Base-by-base conservation (phyloP, 2,329 filamentous ascomycete genomes). In the Lecanicillium sp. region DNA sequence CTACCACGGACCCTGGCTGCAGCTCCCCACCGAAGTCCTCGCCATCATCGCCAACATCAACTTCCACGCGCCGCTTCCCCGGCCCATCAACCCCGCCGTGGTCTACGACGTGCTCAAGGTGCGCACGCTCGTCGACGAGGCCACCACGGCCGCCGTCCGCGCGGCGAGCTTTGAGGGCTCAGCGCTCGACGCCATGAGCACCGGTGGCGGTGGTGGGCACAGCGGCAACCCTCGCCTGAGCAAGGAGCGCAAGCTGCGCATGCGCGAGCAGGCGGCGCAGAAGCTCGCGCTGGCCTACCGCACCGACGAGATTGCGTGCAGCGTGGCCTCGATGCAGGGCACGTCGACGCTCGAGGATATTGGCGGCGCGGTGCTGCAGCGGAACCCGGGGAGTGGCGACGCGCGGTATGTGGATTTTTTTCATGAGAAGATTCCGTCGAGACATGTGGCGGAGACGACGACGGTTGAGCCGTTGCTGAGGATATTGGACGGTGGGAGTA, bases 351-450 rank as follows among this genome's bases (percentile, higher is more conserved):
- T 94, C 11, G 84, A 92, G 50, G 82, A 87, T 42, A 81, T 92
- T 3, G 85, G 82, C 3, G 70, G 73, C 5, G 66, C 83, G 44
- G 86, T 94, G 22, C 62, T 92, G 44, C 78, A 84, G 56, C 71
- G 84, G 44, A 80, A 76, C 44, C 69, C 77, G n/a, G 57, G 70
- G 36, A 79, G 88, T 52, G 61, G 69, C 31, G 84, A 92, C 52
- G 87, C 85, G 19, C 84, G 82, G 58, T 92, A 92, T 55, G 87
- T 92, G n/a, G 84, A 92, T 56, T 92, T 90, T 63, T 94, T 94
- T 59, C 85, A 90, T 61, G 85, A 94, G 61, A 92, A 90, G 72
- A 89, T 92, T 18, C 83, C 85, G 2, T 84, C 79, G 29, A 68
- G 82, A 30, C 79, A 83, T 55, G 66, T 92, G 56, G 82, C 79